These are phyloP conservation scores for Asterella californica DNA, from an alignment of 225 moss, liverwort and hornwort species.

Conservation along the genomic window DNA sequence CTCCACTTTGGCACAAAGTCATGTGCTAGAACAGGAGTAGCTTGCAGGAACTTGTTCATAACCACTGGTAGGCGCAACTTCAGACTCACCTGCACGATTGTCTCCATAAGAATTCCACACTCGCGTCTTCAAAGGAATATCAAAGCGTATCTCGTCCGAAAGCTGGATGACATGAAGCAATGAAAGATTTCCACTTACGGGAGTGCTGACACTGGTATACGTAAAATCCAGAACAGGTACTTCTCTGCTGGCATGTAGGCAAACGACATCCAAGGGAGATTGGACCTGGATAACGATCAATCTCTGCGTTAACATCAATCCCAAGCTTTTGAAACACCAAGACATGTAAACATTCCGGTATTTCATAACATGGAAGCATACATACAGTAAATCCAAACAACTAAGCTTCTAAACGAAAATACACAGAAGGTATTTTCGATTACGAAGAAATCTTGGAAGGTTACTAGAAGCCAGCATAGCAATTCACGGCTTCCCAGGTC, in stretches of 20 bases:
- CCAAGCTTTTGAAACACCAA: not conserved
- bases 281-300: constrained; percentile 62
- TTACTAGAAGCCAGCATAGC: not conserved
- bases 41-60: constrained; percentile 84
- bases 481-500: not conserved
- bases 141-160: not conserved
- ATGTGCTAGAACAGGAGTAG: constrained; percentile 63
- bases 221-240: constrained; percentile 81
- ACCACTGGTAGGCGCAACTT: constrained; percentile 70
- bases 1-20: constrained; percentile 90
- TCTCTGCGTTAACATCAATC: no score
- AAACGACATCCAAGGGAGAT: constrained; percentile 73
- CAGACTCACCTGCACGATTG: constrained; percentile 61
- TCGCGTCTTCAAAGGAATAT: not conserved
- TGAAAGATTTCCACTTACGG: constrained; percentile 35
- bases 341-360: not conserved
- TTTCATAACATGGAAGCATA: not conserved
- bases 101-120: not conserved
- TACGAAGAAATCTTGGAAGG: not conserved
- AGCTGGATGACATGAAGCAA: not conserved
- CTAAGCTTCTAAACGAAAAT: no score
- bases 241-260: constrained; percentile 85
- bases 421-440: not conserved
- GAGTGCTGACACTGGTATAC: constrained; percentile 50
- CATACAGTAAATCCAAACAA: not conserved